Percentiles rank a stretch among this genome's conserved stretches.
These are phyloP conservation scores for Allium fistulosum DNA, from an alignment of 106 monocot species.

Conservation along the genomic window DNA sequence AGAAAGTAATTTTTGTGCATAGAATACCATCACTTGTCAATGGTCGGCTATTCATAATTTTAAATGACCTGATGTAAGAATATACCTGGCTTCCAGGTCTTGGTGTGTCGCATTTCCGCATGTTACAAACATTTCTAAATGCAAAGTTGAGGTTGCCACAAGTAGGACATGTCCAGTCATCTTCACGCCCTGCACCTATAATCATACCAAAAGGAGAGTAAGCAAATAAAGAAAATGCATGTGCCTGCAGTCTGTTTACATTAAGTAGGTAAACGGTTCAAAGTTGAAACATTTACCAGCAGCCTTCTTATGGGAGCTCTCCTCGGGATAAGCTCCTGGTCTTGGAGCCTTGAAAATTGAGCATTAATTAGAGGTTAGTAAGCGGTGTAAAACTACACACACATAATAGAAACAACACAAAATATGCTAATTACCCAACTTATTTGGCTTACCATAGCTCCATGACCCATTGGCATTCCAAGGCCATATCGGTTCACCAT, in stretches of 20 bases:
- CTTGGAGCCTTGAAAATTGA: slow-evolving; percentile 41
- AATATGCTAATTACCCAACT: not conserved
- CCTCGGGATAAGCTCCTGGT: slow-evolving; percentile 52
- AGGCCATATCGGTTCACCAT: slow-evolving; percentile 68
- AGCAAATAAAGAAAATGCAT: not conserved
- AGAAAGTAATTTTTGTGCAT: too few relatives aligned
- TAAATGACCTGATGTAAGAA: too few relatives aligned
- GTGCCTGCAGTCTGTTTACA: too few relatives aligned
- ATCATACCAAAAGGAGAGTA: not conserved
- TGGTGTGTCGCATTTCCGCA: slow-evolving; percentile 94
- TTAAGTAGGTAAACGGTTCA: too few relatives aligned
- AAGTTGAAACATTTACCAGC: slow-evolving; percentile 34
- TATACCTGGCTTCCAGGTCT: slow-evolving; percentile 72
- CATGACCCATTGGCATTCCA: slow-evolving; percentile 56
- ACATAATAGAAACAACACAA: not conserved
- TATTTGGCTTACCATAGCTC: slow-evolving; percentile 48
- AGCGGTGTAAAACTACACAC: not conserved
- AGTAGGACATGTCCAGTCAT: slow-evolving; percentile 87
- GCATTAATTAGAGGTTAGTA: not conserved
- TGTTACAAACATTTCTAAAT: slow-evolving; percentile 85
- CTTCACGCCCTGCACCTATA: slow-evolving; percentile 48
- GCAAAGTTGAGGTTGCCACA: slow-evolving; percentile 81
- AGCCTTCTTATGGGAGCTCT: slow-evolving; percentile 57
- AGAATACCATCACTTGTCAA: too few relatives aligned
- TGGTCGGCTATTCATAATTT: too few relatives aligned